These are phyloP conservation scores for Umbellularia californica DNA, from an alignment of 164 flowering plant genomes.

Conservation along the genomic window DNA sequence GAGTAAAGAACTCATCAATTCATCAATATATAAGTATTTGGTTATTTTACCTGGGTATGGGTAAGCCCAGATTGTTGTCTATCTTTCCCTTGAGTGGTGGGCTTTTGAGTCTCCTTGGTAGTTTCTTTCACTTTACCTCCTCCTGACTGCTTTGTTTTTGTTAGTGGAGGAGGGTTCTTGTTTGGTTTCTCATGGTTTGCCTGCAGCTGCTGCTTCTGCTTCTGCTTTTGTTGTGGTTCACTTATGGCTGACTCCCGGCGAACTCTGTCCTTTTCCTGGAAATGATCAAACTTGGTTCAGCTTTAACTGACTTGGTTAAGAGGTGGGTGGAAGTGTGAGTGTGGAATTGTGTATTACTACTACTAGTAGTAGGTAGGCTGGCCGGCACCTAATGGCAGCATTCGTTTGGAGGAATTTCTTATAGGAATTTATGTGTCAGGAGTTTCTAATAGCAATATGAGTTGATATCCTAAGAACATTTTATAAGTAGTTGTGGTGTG, in stretches of 20 bases:
- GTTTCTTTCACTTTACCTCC: conserved; percentile 23
- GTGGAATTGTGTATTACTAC: too few species aligned
- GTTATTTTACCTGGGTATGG: conserved; percentile 37
- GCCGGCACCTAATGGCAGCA: too few species aligned
- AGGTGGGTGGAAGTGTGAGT: too few species aligned
- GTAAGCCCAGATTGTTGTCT: neutral
- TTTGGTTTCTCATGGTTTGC: conserved; percentile 15
- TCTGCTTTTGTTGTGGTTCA: conserved; percentile 11
- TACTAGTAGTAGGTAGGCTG: too few species aligned
- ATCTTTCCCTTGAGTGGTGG: conserved; percentile 16
- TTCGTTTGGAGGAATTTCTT: too few species aligned
- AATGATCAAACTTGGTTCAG: neutral
- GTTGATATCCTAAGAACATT: too few species aligned
- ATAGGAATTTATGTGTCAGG: too few species aligned
- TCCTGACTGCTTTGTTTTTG: conserved; percentile 12
- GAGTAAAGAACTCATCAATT: neutral
- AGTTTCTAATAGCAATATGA: too few species aligned
- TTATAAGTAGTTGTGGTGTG: too few species aligned
- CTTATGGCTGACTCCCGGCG: conserved; percentile 9
- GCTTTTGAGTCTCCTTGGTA: conserved; percentile 17
- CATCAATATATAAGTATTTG: too few species aligned
- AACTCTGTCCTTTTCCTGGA: conserved; percentile 38
- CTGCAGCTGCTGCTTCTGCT: conserved; percentile 16
- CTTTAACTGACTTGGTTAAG: too few species aligned
- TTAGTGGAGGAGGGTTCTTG: conserved; percentile 7